Evolutionary conservation across 1,284 basidiomycete genomes (phyloP).

Genomic region (Cystobasidium pallidum): DNA sequence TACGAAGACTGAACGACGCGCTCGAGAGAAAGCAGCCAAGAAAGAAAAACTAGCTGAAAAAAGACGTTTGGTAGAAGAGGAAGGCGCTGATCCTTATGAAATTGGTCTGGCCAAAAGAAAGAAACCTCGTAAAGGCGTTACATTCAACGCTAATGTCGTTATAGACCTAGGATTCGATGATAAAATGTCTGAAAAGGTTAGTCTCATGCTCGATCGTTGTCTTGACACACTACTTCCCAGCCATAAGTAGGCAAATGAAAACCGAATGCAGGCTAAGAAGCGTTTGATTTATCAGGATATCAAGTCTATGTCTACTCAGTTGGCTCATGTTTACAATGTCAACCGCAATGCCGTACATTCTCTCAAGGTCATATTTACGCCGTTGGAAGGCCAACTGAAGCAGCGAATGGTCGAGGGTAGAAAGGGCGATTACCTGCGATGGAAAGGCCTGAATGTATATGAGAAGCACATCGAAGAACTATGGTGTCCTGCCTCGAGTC

Average conservation of each 20-base stretch:
- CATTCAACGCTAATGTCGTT: slow-evolving; percentile 57
- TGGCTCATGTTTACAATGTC: slow-evolving; percentile 83
- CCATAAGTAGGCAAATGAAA: not conserved
- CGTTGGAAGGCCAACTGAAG: slow-evolving; percentile 71
- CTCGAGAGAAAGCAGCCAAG: slow-evolving; percentile 37
- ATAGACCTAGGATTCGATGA: slow-evolving; percentile 94
- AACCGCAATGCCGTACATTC: slow-evolving; percentile 74
- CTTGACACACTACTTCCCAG: not conserved
- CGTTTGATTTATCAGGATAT: slow-evolving; percentile 68
- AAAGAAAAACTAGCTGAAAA: slow-evolving; percentile 42
- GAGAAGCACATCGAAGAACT: slow-evolving; percentile 69
- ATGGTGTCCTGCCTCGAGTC: slow-evolving; percentile 59
- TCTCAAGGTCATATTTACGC: slow-evolving; percentile 77
- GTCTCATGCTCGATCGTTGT: slow-evolving; percentile 8
- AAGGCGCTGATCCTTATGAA: slow-evolving; percentile 41
- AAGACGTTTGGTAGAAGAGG: slow-evolving; percentile 28
- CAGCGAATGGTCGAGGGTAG: slow-evolving; percentile 70
- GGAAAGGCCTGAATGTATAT: slow-evolving; percentile 82
- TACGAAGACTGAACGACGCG: slow-evolving; percentile 24
- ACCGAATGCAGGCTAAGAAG: not conserved
- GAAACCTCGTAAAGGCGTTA: not conserved
- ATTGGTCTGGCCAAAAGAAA: slow-evolving; percentile 28
- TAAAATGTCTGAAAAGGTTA: slow-evolving; percentile 88
- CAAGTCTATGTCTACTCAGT: slow-evolving; percentile 80
- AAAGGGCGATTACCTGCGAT: slow-evolving; percentile 73